These are phyloP conservation scores for Beauveria australis DNA, from an alignment of 2,329 filamentous ascomycete genomes.

Conservation along the genomic window DNA sequence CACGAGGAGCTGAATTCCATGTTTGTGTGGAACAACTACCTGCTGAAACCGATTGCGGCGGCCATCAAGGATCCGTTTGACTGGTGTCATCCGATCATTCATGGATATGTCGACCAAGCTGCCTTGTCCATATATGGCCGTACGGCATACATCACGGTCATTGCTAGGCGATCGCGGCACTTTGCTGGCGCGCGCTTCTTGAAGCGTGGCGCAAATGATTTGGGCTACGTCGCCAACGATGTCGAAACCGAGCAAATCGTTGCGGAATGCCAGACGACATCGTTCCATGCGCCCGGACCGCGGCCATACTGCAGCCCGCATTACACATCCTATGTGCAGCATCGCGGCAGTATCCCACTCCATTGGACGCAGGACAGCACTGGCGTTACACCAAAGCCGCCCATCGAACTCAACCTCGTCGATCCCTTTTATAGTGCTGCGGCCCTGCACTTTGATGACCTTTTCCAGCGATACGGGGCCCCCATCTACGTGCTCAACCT, in stretches of 20 bases:
- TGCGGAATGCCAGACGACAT: constrained; percentile 87
- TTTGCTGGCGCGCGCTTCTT: constrained; percentile 92
- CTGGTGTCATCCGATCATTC: constrained; percentile 93
- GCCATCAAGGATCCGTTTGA: constrained; percentile 76
- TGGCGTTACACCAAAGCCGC: constrained; percentile 90
- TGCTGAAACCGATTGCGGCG: constrained; percentile 65
- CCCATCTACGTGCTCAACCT: constrained; percentile 89
- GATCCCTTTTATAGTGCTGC: constrained; percentile 94
- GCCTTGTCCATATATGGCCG: constrained; percentile 77
- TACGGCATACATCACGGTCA: constrained; percentile 84
- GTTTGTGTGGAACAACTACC: constrained; percentile 96
- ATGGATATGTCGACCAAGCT: constrained; percentile 92
- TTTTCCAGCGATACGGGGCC: constrained; percentile 88
- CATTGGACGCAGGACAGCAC: constrained; percentile 97
- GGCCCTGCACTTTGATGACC: constrained; percentile 86
- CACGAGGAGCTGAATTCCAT: constrained; percentile 74
- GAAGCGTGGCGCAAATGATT: constrained; percentile 88
- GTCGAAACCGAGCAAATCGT: constrained; percentile 99
- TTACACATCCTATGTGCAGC: constrained; percentile 94
- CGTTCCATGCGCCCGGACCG: constrained; percentile 85
- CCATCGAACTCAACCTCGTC: constrained; percentile 89
- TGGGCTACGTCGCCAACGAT: constrained; percentile 95
- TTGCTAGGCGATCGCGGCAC: constrained; percentile 82
- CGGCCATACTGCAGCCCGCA: constrained; percentile 79
- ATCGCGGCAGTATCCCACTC: constrained; percentile 90